Percentiles rank a stretch among this genome's conserved stretches.
Evolutionary conservation across 345 rosid species (phyloP).

Genomic region (Bruguiera parviflora): DNA sequence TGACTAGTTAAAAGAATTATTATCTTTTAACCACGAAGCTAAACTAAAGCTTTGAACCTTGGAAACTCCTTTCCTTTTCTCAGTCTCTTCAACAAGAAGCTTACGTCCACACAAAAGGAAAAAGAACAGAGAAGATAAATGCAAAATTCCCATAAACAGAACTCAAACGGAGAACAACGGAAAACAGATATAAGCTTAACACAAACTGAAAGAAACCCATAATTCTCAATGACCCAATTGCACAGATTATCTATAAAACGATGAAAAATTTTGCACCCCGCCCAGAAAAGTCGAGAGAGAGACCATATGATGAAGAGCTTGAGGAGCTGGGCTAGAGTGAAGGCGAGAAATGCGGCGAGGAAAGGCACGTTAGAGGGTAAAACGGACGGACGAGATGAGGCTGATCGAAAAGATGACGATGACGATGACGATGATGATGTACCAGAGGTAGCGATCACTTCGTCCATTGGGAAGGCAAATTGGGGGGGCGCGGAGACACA

Average conservation of each 20-base stretch:
- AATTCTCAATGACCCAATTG: not conserved
- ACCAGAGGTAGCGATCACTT: not conserved
- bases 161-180: not conserved
- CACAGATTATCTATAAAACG: not conserved
- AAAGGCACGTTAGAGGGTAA: constrained; percentile 53
- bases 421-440: not conserved
- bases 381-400: not conserved
- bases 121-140: not conserved
- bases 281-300: not conserved
- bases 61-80: no score
- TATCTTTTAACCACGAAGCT: not conserved
- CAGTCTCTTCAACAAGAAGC: no score
- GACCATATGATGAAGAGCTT: constrained; percentile 87
- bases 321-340: constrained; percentile 85
- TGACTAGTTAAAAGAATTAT: no score
- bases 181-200: not conserved
- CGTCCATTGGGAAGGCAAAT: not conserved
- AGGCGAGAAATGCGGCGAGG: constrained; percentile 75
- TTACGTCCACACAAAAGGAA: no score
- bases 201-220: not conserved
- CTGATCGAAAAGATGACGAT: not conserved
- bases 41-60: not conserved
- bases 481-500: no score
- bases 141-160: not conserved
- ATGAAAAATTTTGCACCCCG: not conserved